Conservation (phyloP, 257 asterid species). For the Lavandula angustifolia region DNA sequence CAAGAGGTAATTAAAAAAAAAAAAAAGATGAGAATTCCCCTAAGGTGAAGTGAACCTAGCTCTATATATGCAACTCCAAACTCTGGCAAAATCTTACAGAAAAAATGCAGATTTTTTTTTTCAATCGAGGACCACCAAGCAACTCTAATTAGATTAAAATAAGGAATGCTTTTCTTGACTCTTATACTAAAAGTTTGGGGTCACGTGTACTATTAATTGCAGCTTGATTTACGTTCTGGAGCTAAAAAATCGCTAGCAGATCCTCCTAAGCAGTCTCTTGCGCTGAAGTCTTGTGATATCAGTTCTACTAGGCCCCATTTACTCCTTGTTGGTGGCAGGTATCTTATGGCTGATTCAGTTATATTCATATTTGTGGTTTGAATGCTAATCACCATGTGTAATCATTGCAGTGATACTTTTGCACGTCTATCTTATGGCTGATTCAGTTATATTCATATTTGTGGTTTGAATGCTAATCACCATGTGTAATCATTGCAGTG, state of each 20-base stretch:
- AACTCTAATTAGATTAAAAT: background rate
- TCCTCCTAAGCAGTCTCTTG: constrained; percentile 80
- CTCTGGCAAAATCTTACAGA: background rate
- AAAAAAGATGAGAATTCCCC: too few relatives aligned
- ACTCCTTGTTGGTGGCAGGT: constrained; percentile 99
- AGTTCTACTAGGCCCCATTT: constrained; percentile 90
- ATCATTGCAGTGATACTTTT: too few relatives aligned
- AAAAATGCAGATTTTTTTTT: too few relatives aligned
- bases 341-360: constrained; percentile 30
- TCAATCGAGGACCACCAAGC: too few relatives aligned
- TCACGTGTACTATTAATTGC: constrained; percentile 30
- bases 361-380: constrained; percentile 23
- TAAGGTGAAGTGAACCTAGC: too few relatives aligned
- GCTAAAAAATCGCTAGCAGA: constrained; percentile 79
- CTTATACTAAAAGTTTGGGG: constrained; percentile 1
- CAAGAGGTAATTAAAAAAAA: too few relatives aligned
- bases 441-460: constrained; percentile 25
- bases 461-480: constrained; percentile 27
- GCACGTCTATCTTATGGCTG: constrained; percentile 37
- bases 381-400: constrained; percentile 27
- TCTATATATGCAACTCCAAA: too few relatives aligned
- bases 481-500: constrained; percentile 57
- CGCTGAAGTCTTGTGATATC: constrained; percentile 88
- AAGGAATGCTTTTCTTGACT: background rate
- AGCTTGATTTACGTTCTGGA: constrained; percentile 96